Evolutionary conservation across 1,284 basidiomycete genomes (phyloP), one percentile per base, ranked within the genome.

Genomic region (Boletus holoroseus): DNA sequence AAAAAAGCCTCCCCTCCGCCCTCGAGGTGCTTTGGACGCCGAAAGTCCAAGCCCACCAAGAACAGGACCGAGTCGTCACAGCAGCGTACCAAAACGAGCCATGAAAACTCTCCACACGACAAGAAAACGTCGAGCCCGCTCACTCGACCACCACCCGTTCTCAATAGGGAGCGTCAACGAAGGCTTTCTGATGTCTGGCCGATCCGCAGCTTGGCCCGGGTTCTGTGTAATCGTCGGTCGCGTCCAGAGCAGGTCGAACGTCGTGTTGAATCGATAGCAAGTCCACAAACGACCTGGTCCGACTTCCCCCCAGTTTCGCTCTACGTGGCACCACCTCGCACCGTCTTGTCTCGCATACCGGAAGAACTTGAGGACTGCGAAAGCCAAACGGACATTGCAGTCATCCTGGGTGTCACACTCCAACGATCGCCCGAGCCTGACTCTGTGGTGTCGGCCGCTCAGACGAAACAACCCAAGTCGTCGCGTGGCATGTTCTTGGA

Each of bases 241-340:
- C 24, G 50, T 24, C 44, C 52, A 7, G 52, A 47, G 16, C 55
- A 46, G 37, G 30, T 18, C 16, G 40, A 39, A 18, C 44, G 16
- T 12, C 13, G 28, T n/a, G 37, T 16, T 30, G 55, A 38, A 34
- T 37, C 36, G 4, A 39, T 12, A 15, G 18, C 31, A 20, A 44
- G 11, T 18, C 54, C 54, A 5, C 62, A 57, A 44, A 67, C 66
- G 40, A 69, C 63, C 18, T 68, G 66, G 64, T 68, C 64, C 38
- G 59, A 62, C 46, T 68, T 69, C 42, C 48, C 64, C 7, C 54
- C 55, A 7, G 55, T 47, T 6, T 44, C 47, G 24, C 51, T 47
- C 24, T 66, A 63, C 27, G 60, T 53, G n/a, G 35, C 58, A 26
- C 36, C 53, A 15, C 36, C 55, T 20, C 67, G 63, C 36, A 55